These are phyloP conservation scores for Blastobotrys indianensis DNA, from an alignment of 1,139 yeast species.

Conservation along the genomic window DNA sequence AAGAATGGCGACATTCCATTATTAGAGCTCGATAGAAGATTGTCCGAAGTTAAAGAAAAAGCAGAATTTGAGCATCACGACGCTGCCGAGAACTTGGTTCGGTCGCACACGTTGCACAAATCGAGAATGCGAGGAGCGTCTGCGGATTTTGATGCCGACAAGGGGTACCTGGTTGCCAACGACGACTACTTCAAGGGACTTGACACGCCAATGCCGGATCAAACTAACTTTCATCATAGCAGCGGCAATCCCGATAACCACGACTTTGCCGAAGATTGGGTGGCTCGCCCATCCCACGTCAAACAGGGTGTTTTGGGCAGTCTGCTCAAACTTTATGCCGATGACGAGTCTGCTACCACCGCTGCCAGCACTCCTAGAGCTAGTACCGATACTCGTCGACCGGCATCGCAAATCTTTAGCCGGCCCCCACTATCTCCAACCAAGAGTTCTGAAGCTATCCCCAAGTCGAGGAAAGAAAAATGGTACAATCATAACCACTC, in stretches of 20 bases:
- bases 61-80: conserved; percentile 17
- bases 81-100: conserved; percentile 24
- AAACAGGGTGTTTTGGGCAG: conserved; percentile 82
- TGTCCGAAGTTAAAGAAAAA: conserved; percentile 18
- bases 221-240: not conserved
- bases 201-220: too few relatives aligned
- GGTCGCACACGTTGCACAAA: conserved; percentile 19
- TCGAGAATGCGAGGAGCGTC: not conserved
- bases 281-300: conserved; percentile 68
- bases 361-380: conserved; percentile 5
- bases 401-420: not conserved
- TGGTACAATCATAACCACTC: conserved; percentile 26
- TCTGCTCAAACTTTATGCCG: conserved; percentile 59
- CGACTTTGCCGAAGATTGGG: conserved; percentile 38
- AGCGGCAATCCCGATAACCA: not conserved
- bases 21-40: conserved; percentile 22
- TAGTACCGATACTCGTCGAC: conserved; percentile 1
- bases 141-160: conserved; percentile 2
- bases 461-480: conserved; percentile 17
- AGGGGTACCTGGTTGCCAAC: conserved; percentile 8
- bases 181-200: conserved; percentile 1
- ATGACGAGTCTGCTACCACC: conserved; percentile 22
- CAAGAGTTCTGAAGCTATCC: conserved; percentile 2
- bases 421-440: conserved; percentile 6
- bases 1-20: conserved; percentile 22